These are phyloP conservation scores for Cenchrus purpureus DNA, from an alignment of 176 grass and related monocot genomes.

Conservation along the genomic window DNA sequence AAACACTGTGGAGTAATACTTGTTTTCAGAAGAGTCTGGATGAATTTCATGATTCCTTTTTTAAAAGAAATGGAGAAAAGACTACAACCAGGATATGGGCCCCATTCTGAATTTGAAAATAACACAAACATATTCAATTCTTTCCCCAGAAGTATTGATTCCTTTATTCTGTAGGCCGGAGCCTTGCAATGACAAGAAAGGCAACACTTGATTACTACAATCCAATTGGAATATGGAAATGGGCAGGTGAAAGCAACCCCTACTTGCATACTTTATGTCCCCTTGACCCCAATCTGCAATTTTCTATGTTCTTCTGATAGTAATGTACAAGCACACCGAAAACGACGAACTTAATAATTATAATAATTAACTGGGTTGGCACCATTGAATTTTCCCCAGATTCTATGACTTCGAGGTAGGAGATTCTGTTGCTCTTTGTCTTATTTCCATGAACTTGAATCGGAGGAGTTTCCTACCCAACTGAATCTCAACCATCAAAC, in stretches of 20 bases:
- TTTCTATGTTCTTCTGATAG: not conserved
- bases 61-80: not conserved
- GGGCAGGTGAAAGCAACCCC: not conserved
- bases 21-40: not conserved
- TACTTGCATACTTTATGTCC: not conserved
- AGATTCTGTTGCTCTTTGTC: not conserved
- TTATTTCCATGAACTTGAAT: not conserved
- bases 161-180: not conserved
- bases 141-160: not conserved
- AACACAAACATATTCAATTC: not conserved
- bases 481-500: too few species aligned
- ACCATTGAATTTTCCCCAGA: not conserved
- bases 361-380: not conserved
- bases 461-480: not conserved
- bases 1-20: not conserved
- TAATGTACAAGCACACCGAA: not conserved
- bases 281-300: not conserved
- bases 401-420: not conserved
- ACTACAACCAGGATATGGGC: not conserved
- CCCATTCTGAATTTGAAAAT: not conserved
- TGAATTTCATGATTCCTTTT: not conserved
- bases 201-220: not conserved
- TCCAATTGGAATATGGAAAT: conserved; percentile 3
- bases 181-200: not conserved
- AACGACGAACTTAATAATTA: not conserved